Base-by-base conservation (phyloP, 441 rosid genomes). In the Pelargonium myrrhifolium region DNA sequence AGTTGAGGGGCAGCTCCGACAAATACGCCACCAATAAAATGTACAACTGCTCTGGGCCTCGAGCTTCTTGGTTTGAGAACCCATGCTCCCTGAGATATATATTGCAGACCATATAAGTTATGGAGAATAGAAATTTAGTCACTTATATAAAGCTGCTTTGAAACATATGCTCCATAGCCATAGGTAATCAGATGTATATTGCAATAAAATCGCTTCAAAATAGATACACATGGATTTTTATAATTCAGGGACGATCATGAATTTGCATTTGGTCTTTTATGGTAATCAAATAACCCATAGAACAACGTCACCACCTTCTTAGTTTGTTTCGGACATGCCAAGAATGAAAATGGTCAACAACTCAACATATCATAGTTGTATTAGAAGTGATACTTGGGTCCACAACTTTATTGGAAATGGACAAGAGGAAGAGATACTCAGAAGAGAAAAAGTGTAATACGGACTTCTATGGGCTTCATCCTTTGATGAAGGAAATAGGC, bases 1-100 rank as follows among this genome's bases (percentile, higher is more conserved):
- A 93, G 89, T 76, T 93, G 97, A 24, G 99, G 99, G 51, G 99
- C 96, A 8, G 97, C 99, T 79, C 99, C 99, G 74, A 93, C 99
- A 78, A 93, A 93, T 75, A 91, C 82, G 21, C 99, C 97, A 10
- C 97, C 97, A 65, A 93, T 31, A 63, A 91, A 93, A 82, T 93
- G 99, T 78, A 84, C 90, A 62, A 91, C 89, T 71, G 89, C 79
- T 74, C 79, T 88, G 11, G 96, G 95, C 67, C 74, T 81, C 42
- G 82, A 78, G 74, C 70, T 70, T 69, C 73, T 85, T 24, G 97
- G 98, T 83, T 81, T 85, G 35, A 92, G 90, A 78, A 92, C 86
- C 98, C 98, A 92, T 68, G 98, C 85, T 62, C 98, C 97, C 98
- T 92, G 78, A 15, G 70, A 62, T 49, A 51, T 39, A 43, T 28